Conservation (phyloP, 176 grass and related monocot species). For the Miscanthus lutarioriparius region DNA sequence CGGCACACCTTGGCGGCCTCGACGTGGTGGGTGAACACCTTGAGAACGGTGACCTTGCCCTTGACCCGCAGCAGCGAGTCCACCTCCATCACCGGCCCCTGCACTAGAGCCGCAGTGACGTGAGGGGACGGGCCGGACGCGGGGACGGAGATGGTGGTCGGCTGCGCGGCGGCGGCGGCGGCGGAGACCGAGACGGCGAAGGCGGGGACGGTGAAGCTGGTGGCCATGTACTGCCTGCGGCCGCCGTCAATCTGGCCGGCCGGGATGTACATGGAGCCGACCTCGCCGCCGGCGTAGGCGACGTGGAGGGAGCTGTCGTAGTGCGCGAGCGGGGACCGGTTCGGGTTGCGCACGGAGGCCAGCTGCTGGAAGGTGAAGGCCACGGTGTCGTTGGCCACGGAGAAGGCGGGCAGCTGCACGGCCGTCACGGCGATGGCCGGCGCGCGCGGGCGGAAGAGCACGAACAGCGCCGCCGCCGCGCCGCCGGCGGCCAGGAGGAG, state of each 20-base stretch:
- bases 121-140: conserved; percentile 20
- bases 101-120: neutral
- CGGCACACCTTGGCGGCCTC: conserved; percentile 63
- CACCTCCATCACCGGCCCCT: conserved; percentile 59
- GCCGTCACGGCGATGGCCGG: conserved; percentile 59
- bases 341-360: conserved; percentile 65
- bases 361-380: conserved; percentile 78
- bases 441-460: conserved; percentile 62
- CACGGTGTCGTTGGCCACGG: conserved; percentile 58
- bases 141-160: conserved; percentile 36
- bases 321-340: conserved; percentile 65
- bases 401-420: conserved; percentile 64
- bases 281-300: conserved; percentile 64
- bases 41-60: conserved; percentile 65
- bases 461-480: conserved; percentile 51
- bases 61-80: conserved; percentile 70
- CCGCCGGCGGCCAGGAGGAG: conserved; percentile 45
- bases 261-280: conserved; percentile 81
- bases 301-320: conserved; percentile 83
- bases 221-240: conserved; percentile 66
- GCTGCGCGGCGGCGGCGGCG: neutral
- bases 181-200: conserved; percentile 46
- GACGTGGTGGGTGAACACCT: conserved; percentile 83
- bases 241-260: conserved; percentile 69
- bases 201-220: conserved; percentile 65